phyloP scores from a whole-genome alignment of 2,329 filamentous ascomycete species.

The Aspergillus fumigatus region DNA sequence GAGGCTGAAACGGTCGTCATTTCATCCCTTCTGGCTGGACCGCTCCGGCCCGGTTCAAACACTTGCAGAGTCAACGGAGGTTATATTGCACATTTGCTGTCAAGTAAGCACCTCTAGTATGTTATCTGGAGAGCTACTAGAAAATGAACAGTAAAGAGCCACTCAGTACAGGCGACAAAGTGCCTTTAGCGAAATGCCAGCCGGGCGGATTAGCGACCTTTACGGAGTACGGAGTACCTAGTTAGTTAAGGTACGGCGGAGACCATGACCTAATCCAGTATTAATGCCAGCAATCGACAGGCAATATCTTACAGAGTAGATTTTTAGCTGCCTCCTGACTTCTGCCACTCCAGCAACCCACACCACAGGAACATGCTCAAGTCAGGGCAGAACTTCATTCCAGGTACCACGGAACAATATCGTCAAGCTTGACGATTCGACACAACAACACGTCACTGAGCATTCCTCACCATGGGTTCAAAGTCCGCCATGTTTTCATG shows the following conservation, averaged over 20 bases:
- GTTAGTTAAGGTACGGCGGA: background rate
- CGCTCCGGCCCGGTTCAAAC: background rate
- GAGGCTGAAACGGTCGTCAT: conserved; percentile 10
- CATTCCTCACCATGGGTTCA: background rate
- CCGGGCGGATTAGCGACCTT: background rate
- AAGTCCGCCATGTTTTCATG: background rate
- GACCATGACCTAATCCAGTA: background rate
- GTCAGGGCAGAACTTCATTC: background rate
- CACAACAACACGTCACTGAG: background rate
- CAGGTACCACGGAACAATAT: background rate
- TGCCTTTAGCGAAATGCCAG: background rate
- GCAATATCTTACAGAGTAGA: no score
- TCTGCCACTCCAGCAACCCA: background rate
- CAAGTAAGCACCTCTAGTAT: background rate
- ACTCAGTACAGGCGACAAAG: background rate
- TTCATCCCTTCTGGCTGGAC: conserved; percentile 15
- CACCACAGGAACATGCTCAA: background rate
- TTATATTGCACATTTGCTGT: background rate
- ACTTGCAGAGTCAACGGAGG: background rate
- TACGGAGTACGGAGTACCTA: no score
- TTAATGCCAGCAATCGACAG: background rate
- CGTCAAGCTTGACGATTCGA: background rate
- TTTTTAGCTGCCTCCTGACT: background rate
- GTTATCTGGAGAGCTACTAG: background rate
- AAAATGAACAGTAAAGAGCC: background rate